Base-by-base conservation (phyloP, 192 early-diverging fungal genomes). In the Lunasporangiospora selenospora region DNA sequence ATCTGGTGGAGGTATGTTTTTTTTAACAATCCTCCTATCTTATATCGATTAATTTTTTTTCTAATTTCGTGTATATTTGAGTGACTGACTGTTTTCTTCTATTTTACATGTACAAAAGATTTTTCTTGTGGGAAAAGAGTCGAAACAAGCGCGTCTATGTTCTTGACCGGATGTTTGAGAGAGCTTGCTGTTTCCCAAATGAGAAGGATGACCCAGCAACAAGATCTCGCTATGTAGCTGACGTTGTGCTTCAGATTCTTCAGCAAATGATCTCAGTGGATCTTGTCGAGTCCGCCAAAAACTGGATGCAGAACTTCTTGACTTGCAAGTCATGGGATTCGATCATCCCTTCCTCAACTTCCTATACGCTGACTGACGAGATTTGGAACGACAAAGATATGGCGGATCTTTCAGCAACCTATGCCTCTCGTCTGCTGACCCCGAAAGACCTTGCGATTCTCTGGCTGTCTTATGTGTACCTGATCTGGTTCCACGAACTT, bases 401-500 rank as follows among this genome's bases (percentile, higher is more conserved):
- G 69, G 49, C 63, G 7, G 55, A 73, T 23, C 38, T 73, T 7
- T 30, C 53, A 10, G 39, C 31, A 12, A 73, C 69, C 6, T 61
- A 63, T 34, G 69, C 69, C 0, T 39, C 60, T 3, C 29, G 42
- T 23, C 37, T 73, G 5, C 49, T 73, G 3, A 47, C 41, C 11
- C 16, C 69, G 11, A 63, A 41, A 15, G 69, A 73, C 42, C 54
- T 53, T 29, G 62, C 60, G n/a, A 53, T 73, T 16, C 21, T 73
- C 10, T 73, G 69, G 69, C 33, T 63, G 32, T 46, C 61, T 4
- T 73, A 44, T n/a, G 46, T 73, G 3, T 58, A 73, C 26, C 41
- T 73, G 48, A 46, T 73, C 7, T 73, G 69, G 69, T 73, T 63
- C 55, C 59, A 73, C 6, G 69, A 73, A 31, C 24, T 73, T 16